Evolutionary conservation across 106 monocot genomes (phyloP).

Genomic region (Triglochin maritima): DNA sequence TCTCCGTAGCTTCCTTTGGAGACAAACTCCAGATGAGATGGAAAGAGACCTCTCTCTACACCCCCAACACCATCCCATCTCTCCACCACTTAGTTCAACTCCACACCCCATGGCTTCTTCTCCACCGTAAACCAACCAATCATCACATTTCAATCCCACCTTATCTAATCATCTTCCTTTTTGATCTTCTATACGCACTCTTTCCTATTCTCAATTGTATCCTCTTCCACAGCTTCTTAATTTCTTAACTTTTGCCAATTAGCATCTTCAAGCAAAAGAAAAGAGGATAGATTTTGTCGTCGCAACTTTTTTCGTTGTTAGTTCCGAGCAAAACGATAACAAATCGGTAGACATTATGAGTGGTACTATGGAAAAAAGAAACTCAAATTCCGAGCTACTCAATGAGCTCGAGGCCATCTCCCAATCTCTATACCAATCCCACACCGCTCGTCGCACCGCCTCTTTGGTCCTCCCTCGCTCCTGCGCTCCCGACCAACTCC

Average conservation of each 20-base stretch:
- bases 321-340: no score
- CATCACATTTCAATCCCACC: not conserved
- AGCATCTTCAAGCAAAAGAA: no score
- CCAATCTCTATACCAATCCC: slow-evolving; percentile 66
- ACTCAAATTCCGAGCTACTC: slow-evolving; percentile 46
- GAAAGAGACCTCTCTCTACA: not conserved
- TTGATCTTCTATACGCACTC: no score
- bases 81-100: not conserved
- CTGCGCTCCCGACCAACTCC: not conserved
- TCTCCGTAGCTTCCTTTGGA: no score
- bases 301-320: not conserved
- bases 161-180: not conserved
- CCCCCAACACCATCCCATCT: not conserved
- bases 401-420: slow-evolving; percentile 79
- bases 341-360: slow-evolving; percentile 6
- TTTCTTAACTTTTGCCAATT: no score
- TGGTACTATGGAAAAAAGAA: slow-evolving; percentile 2
- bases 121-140: not conserved
- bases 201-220: no score
- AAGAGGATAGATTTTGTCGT: not conserved
- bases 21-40: no score
- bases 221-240: no score
- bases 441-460: slow-evolving; percentile 50
- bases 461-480: slow-evolving; percentile 67
- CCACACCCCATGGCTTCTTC: not conserved